Evolutionary conservation across 768 basidiomycete species (phyloP).

Genomic region (Lentinula lateritia): DNA sequence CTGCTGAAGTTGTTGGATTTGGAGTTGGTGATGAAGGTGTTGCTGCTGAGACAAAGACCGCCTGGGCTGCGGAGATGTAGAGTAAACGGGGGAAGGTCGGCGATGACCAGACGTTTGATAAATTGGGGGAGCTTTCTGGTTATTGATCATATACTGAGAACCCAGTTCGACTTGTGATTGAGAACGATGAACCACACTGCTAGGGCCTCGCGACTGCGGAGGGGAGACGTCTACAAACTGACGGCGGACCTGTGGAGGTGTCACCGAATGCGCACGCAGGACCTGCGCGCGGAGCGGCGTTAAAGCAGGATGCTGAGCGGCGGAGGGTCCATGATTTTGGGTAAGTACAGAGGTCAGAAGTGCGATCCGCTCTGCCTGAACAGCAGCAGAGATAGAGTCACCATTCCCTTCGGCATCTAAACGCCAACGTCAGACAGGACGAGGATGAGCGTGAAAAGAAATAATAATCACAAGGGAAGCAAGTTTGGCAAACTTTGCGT

Average conservation of each 20-base stretch:
- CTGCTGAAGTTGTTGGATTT: conserved; percentile 14
- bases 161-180: conserved; percentile 47
- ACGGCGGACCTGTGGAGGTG: conserved; percentile 39
- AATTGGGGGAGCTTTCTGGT: conserved; percentile 42
- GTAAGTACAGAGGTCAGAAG: conserved; percentile 70
- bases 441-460: conserved; percentile 6
- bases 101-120: conserved; percentile 62
- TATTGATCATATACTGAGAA: conserved; percentile 30
- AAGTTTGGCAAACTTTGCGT: conserved; percentile 86
- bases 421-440: conserved; percentile 7
- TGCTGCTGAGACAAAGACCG: conserved; percentile 16
- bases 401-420: conserved; percentile 84
- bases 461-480: conserved; percentile 63
- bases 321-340: conserved; percentile 36
- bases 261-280: conserved; percentile 39
- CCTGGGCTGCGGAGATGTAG: conserved; percentile 25
- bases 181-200: conserved; percentile 34
- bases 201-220: conserved; percentile 23
- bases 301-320: conserved; percentile 12
- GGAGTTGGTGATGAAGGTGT: conserved; percentile 12
- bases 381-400: conserved; percentile 79
- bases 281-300: conserved; percentile 12
- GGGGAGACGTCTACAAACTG: conserved; percentile 30
- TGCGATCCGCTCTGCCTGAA: conserved; percentile 81
- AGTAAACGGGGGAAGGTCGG: conserved; percentile 29